A percentile compares a stretch with the other conserved stretches of the same genome.
These are phyloP conservation scores for Sungouiozyma ichnusensis DNA, from an alignment of 805 yeast genomes.

Conservation along the genomic window DNA sequence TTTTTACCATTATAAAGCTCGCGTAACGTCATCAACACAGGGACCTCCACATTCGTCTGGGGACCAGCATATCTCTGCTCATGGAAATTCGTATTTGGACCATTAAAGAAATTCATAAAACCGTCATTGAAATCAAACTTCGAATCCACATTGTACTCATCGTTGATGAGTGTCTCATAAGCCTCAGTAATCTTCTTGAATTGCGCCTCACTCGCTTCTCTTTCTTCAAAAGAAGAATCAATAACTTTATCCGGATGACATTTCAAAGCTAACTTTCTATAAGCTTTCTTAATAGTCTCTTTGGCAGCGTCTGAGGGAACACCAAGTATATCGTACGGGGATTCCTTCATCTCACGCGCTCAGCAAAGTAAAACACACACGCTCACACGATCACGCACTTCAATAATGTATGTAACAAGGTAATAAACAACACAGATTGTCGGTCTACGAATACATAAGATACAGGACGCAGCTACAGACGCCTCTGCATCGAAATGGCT, in stretches of 20 bases:
- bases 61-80: not conserved
- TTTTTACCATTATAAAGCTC: constrained; percentile 76
- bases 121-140: constrained; percentile 50
- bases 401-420: too few relatives aligned
- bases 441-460: too few relatives aligned
- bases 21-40: constrained; percentile 54
- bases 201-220: constrained; percentile 61
- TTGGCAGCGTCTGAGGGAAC: constrained; percentile 54
- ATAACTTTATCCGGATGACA: constrained; percentile 86
- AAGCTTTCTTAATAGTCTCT: constrained; percentile 72
- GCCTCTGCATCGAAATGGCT: too few relatives aligned
- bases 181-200: constrained; percentile 84
- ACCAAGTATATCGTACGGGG: constrained; percentile 56
- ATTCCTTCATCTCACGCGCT: constrained; percentile 2
- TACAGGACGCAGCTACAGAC: too few relatives aligned
- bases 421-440: not conserved
- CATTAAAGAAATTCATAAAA: constrained; percentile 58
- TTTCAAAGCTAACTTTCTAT: constrained; percentile 68
- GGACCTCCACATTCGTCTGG: constrained; percentile 38
- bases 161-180: constrained; percentile 73
- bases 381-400: not conserved
- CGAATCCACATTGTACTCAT: constrained; percentile 36
- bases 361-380: not conserved
- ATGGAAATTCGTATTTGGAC: not conserved
- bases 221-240: constrained; percentile 37